Evolutionary conservation across 2,329 filamentous ascomycete genomes (phyloP).

Genomic region (Rachicladosporium sp.): DNA sequence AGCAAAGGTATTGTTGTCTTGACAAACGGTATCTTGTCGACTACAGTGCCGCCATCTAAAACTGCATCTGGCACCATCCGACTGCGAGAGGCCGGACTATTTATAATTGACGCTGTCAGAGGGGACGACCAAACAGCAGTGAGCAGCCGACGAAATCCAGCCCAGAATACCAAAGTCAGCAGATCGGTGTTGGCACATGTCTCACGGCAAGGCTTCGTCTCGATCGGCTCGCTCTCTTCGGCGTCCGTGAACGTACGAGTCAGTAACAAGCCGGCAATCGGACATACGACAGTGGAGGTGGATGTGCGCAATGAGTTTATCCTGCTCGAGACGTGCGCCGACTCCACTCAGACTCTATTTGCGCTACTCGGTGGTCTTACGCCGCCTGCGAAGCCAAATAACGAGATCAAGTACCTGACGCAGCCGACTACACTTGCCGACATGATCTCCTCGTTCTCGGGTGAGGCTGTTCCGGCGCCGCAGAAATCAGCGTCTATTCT

Average conservation of each 20-base stretch:
- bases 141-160: constrained; percentile 6
- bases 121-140: constrained; percentile 42
- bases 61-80: constrained; percentile 53
- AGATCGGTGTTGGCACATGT: constrained; percentile 31
- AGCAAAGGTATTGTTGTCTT: constrained; percentile 72
- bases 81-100: constrained; percentile 67
- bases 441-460: constrained; percentile 79
- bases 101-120: constrained; percentile 53
- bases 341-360: constrained; percentile 89
- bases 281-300: constrained; percentile 58
- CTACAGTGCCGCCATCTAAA: constrained; percentile 52
- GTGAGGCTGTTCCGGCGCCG: constrained; percentile 59
- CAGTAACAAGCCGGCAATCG: constrained; percentile 41
- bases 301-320: constrained; percentile 77
- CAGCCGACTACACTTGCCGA: constrained; percentile 76
- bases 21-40: constrained; percentile 62
- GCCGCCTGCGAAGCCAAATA: constrained; percentile 72
- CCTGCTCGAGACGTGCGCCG: constrained; percentile 87
- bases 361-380: constrained; percentile 65
- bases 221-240: constrained; percentile 79
- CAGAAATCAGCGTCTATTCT: constrained; percentile 47
- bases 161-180: constrained; percentile 11
- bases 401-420: constrained; percentile 74
- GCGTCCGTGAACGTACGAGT: constrained; percentile 58
- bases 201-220: constrained; percentile 61